These are phyloP conservation scores for Aspergillus ustus DNA, from an alignment of 2,329 filamentous ascomycete genomes.

Conservation along the genomic window DNA sequence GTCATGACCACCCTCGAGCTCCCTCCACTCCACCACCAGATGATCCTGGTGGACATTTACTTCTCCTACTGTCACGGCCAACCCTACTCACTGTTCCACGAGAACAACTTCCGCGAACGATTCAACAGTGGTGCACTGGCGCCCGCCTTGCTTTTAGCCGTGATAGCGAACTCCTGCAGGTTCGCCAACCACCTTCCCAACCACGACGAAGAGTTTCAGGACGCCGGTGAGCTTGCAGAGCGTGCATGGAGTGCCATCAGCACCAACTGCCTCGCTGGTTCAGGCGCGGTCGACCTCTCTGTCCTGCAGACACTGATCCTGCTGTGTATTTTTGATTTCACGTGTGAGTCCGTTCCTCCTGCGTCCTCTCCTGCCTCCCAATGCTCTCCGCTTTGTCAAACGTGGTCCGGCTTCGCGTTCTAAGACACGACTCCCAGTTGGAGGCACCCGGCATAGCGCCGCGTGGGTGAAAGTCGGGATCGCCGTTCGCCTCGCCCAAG, in stretches of 20 bases:
- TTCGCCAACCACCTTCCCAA: neutral
- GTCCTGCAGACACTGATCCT: neutral
- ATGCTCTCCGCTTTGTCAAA: too few relatives aligned
- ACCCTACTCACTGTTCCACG: neutral
- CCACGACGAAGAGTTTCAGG: neutral
- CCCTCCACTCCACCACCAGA: neutral
- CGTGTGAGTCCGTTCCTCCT: neutral
- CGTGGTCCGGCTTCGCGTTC: neutral
- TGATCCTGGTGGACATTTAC: neutral
- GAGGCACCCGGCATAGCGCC: neutral
- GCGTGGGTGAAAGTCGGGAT: neutral
- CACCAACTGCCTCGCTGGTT: neutral
- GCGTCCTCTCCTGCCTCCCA: neutral
- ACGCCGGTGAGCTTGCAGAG: neutral
- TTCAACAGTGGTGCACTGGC: neutral
- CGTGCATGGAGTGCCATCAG: neutral
- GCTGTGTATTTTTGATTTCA: neutral
- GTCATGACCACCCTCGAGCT: neutral
- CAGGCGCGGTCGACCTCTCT: neutral
- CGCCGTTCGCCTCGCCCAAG: neutral
- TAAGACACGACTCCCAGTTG: neutral
- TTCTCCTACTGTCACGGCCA: neutral
- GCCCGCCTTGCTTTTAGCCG: neutral
- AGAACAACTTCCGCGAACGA: neutral
- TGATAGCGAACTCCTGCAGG: neutral